A percentile compares a stretch with the other conserved stretches of the same genome.
Conservation (phyloP, 2,329 filamentous ascomycete genomes). For the Verruconis gallopava region DNA sequence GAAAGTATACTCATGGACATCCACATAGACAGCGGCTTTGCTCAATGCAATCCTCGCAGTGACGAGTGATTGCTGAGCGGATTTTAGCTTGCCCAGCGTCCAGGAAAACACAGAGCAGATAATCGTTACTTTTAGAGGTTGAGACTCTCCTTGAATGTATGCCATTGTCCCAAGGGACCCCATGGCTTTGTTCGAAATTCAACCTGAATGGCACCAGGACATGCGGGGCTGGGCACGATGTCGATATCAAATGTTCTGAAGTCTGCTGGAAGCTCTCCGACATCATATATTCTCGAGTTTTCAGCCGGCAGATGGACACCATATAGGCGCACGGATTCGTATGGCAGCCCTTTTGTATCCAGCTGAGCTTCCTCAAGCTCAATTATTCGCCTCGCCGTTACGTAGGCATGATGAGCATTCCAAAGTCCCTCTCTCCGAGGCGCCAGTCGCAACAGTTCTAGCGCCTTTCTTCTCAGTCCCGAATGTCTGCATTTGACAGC, state of each 20-base stretch:
- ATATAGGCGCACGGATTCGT: neutral
- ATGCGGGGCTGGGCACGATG: neutral
- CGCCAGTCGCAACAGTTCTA: neutral
- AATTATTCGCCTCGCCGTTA: neutral
- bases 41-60: no score
- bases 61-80: no score
- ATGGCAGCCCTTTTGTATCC: neutral
- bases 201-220: neutral
- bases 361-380: constrained; percentile 1
- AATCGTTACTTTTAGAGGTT: neutral
- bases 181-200: neutral
- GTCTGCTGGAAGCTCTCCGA: neutral
- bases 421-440: neutral
- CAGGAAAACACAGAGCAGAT: no score
- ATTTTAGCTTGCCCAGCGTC: no score
- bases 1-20: no score
- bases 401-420: neutral
- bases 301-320: neutral
- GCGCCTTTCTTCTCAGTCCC: neutral
- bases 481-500: constrained; percentile 3
- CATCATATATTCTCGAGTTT: neutral
- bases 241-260: neutral
- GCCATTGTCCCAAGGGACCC: neutral
- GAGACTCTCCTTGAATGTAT: neutral
- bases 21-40: no score